Evolutionary conservation across 2,329 filamentous ascomycete species (phyloP).

Genomic region (Alternaria consortialis): DNA sequence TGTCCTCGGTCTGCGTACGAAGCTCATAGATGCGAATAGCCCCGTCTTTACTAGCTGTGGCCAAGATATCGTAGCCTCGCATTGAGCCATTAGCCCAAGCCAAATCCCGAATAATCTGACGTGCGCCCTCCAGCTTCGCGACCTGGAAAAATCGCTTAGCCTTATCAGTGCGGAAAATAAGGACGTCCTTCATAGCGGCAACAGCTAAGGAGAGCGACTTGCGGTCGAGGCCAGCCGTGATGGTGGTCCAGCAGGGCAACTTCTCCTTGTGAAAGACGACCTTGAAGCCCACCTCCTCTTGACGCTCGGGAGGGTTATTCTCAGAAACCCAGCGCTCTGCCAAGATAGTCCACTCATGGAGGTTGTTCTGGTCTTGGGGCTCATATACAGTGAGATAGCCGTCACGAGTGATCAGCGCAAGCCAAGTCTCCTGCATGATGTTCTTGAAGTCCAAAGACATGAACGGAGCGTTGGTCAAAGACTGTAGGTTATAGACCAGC

Average conservation of each 20-base stretch:
- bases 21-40: conserved; percentile 88
- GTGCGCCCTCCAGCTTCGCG: conserved; percentile 76
- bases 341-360: conserved; percentile 77
- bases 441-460: conserved; percentile 87
- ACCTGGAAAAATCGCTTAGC: conserved; percentile 86
- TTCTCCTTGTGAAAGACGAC: conserved; percentile 90
- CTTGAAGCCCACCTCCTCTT: conserved; percentile 86
- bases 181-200: conserved; percentile 83
- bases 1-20: conserved; percentile 65
- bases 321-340: conserved; percentile 79
- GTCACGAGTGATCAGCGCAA: conserved; percentile 84
- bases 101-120: conserved; percentile 82
- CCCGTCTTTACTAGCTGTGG: conserved; percentile 92
- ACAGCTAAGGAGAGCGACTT: conserved; percentile 85
- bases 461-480: conserved; percentile 74
- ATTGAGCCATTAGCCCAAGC: conserved; percentile 94
- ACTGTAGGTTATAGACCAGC: conserved; percentile 67
- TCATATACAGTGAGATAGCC: conserved; percentile 83
- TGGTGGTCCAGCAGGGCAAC: conserved; percentile 77
- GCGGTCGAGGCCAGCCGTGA: conserved; percentile 80
- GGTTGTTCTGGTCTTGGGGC: conserved; percentile 82
- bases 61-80: conserved; percentile 87
- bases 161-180: conserved; percentile 80
- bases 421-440: conserved; percentile 82
- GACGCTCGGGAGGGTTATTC: conserved; percentile 69